Conservation (phyloP, 2,329 filamentous ascomycete genomes). For the Ceratocystis lukuohia region DNA sequence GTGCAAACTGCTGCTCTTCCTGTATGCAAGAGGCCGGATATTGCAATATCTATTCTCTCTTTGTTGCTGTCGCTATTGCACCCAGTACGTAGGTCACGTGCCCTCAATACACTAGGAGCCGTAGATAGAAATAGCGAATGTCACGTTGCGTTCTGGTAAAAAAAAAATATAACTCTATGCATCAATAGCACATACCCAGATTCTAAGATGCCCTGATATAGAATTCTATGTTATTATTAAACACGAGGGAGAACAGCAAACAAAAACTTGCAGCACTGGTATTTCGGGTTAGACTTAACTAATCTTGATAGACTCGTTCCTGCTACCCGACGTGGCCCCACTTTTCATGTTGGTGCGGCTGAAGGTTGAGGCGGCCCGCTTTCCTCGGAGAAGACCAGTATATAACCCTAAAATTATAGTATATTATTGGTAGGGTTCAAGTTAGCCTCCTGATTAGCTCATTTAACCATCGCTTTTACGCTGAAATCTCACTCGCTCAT, state of each 20-base stretch:
- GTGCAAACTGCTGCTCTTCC: too few relatives aligned
- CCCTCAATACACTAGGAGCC: background rate
- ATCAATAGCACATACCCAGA: background rate
- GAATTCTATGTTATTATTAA: background rate
- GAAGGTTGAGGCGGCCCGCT: background rate
- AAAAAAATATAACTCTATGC: too few relatives aligned
- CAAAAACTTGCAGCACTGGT: background rate
- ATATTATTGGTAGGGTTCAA: too few relatives aligned
- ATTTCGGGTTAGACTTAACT: background rate
- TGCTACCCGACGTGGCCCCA: background rate
- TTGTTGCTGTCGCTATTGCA: too few relatives aligned
- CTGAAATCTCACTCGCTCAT: too few relatives aligned
- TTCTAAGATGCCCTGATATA: too few relatives aligned
- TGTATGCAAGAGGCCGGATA: too few relatives aligned
- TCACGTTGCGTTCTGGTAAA: background rate
- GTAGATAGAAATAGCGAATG: background rate
- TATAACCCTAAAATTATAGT: too few relatives aligned
- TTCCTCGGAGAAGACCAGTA: background rate
- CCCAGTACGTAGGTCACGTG: background rate
- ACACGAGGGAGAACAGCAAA: background rate
- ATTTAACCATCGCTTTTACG: too few relatives aligned
- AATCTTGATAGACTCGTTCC: conserved; percentile 1
- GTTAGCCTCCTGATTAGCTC: too few relatives aligned
- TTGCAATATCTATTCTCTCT: too few relatives aligned
- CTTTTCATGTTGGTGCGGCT: background rate